Conservation (phyloP, 225 moss, liverwort and hornwort species). For the Physcomitrium patens region DNA sequence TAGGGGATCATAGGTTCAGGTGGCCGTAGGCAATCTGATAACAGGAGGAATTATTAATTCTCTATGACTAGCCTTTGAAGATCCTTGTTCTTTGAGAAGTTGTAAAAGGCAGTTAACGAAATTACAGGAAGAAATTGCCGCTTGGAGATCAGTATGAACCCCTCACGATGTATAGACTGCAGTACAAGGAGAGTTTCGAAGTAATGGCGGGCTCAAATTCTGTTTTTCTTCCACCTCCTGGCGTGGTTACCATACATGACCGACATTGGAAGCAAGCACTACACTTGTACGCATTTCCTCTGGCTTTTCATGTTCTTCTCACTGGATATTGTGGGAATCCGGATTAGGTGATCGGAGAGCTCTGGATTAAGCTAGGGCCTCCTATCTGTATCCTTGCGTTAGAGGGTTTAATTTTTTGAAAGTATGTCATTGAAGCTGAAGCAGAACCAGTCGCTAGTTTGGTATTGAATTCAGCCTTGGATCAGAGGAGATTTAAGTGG, state of each 20-base stretch:
- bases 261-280: slow-evolving; percentile 31
- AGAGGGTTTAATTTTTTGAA: background rate
- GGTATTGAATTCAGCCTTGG: background rate
- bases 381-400: background rate
- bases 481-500: slow-evolving; percentile 12
- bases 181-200: slow-evolving; percentile 24
- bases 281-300: slow-evolving; percentile 13
- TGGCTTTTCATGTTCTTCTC: slow-evolving; percentile 25
- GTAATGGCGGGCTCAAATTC: slow-evolving; percentile 39
- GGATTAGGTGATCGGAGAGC: slow-evolving; percentile 32
- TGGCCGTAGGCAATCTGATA: background rate
- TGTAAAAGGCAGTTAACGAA: slow-evolving; percentile 9
- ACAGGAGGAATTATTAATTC: slow-evolving; percentile 2
- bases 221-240: slow-evolving; percentile 8
- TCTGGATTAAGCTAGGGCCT: slow-evolving; percentile 17
- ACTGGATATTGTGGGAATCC: slow-evolving; percentile 43
- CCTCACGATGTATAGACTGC: slow-evolving; percentile 17
- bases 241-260: slow-evolving; percentile 22
- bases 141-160: slow-evolving; percentile 30
- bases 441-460: background rate
- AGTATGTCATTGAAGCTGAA: background rate
- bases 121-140: background rate
- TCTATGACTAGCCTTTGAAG: background rate
- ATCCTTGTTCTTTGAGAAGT: slow-evolving; percentile 35
- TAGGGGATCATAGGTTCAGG: background rate